Conservation (phyloP, 2,329 filamentous ascomycete species). For the Diaporthe vexans region DNA sequence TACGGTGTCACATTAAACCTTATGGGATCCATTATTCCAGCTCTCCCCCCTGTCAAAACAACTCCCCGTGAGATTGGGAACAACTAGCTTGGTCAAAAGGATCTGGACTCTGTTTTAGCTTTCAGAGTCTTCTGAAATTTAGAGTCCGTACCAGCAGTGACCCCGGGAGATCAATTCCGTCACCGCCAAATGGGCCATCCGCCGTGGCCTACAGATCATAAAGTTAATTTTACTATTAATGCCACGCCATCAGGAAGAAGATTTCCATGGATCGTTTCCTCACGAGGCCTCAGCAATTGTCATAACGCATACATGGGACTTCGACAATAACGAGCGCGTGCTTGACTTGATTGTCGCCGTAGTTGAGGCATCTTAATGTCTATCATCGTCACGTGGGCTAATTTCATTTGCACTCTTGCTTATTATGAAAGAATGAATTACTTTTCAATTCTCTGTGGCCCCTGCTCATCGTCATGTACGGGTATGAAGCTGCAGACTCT, state of each 20-base stretch:
- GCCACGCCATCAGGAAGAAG: background rate
- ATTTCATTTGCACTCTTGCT: background rate
- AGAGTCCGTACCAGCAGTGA: background rate
- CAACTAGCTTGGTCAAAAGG: background rate
- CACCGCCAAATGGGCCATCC: background rate
- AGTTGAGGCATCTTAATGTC: background rate
- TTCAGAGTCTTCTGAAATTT: background rate
- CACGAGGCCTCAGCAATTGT: background rate
- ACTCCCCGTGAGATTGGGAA: background rate
- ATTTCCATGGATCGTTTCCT: rapidly evolving
- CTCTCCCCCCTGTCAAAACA: background rate
- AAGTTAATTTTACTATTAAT: background rate
- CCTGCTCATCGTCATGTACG: background rate
- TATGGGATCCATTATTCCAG: background rate
- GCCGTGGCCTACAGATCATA: background rate
- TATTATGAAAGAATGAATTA: background rate
- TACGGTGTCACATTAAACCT: background rate
- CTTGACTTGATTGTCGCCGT: background rate
- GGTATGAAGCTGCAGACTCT: background rate
- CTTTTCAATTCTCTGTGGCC: background rate
- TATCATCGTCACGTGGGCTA: background rate
- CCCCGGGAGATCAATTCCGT: background rate
- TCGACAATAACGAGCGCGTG: background rate
- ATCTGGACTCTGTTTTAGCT: rapidly evolving
- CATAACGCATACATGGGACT: background rate